phyloP scores from a whole-genome alignment of 768 basidiomycete genomes.

The Hygrocybe punicea region DNA sequence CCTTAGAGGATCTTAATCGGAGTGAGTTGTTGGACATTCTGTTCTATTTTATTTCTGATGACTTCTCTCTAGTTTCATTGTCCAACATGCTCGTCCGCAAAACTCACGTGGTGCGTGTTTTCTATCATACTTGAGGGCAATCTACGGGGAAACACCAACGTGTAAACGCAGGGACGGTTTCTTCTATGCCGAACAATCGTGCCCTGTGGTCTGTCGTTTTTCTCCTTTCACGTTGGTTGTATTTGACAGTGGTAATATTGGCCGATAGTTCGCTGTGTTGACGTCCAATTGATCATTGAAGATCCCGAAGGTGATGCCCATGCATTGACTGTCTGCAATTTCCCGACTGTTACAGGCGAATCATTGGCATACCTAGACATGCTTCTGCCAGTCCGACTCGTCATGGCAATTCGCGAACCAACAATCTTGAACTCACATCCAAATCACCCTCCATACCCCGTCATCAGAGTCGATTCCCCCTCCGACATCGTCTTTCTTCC shows the following conservation, averaged over 20 bases:
- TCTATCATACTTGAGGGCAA: too few species aligned
- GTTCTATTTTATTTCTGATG: not conserved
- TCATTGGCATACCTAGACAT: not conserved
- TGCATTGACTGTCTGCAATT: not conserved
- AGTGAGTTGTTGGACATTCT: not conserved
- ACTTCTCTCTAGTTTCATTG: not conserved
- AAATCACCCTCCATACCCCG: not conserved
- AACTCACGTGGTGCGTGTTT: not conserved
- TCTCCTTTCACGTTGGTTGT: not conserved
- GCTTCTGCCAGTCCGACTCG: not conserved
- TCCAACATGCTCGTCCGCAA: not conserved
- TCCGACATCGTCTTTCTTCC: not conserved
- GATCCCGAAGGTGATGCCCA: not conserved
- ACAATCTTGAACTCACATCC: not conserved
- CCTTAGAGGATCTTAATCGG: not conserved
- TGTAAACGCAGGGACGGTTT: not conserved
- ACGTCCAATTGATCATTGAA: constrained; percentile 1
- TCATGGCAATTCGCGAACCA: constrained; percentile 1
- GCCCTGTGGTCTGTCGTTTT: not conserved
- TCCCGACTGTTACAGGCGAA: not conserved
- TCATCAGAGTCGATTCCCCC: not conserved
- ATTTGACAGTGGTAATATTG: not conserved
- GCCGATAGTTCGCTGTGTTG: not conserved
- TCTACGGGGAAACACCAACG: too few species aligned
- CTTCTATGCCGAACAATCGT: not conserved